phyloP scores from a whole-genome alignment of 352 stramenopile genomes.

The Globisporangium nunn region DNA sequence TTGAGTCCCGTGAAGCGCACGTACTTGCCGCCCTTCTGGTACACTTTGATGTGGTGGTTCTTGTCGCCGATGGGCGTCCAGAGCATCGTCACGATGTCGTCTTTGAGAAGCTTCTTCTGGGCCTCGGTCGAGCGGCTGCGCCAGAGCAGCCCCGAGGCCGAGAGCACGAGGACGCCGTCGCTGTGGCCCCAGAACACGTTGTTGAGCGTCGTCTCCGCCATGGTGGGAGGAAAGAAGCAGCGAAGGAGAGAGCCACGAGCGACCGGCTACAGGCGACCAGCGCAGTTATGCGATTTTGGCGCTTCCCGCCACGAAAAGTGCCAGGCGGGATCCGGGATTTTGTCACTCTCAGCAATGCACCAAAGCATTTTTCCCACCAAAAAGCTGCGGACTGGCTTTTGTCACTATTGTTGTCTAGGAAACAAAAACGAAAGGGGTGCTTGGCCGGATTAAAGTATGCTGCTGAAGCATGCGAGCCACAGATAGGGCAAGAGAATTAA shows the following conservation, averaged over 20 bases:
- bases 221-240: neutral
- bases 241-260: too few relatives aligned
- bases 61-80: slow-evolving; percentile 76
- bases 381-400: neutral
- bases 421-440: too few relatives aligned
- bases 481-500: too few relatives aligned
- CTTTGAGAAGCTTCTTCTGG: slow-evolving; percentile 82
- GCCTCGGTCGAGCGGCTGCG: slow-evolving; percentile 67
- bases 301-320: neutral
- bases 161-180: slow-evolving; percentile 73
- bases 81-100: slow-evolving; percentile 84
- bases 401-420: neutral
- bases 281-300: neutral
- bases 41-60: slow-evolving; percentile 80
- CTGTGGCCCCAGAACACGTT: slow-evolving; percentile 86
- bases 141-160: slow-evolving; percentile 64
- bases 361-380: neutral
- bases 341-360: neutral
- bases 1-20: slow-evolving; percentile 82
- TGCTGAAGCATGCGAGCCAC: too few relatives aligned
- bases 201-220: slow-evolving; percentile 70
- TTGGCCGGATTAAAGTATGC: too few relatives aligned
- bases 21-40: slow-evolving; percentile 80
- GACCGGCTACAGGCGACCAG: too few relatives aligned
- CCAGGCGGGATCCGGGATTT: neutral